phyloP scores from a whole-genome alignment of 257 asterid genomes.

The Nicotiana paniculata region DNA sequence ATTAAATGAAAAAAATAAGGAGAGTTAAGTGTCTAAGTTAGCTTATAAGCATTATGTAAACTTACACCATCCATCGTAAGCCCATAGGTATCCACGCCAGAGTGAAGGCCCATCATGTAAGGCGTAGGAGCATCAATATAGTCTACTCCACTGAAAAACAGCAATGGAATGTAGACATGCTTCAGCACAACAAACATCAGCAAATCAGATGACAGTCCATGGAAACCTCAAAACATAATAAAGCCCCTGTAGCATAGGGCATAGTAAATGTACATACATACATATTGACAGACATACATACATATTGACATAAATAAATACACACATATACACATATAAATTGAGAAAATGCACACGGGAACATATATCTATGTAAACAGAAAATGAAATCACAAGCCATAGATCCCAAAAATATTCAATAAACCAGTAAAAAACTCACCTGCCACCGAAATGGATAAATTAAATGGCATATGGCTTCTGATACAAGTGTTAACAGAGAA shows the following conservation, averaged over 20 bases:
- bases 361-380: background rate
- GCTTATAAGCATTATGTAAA: conserved; percentile 15
- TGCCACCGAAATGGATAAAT: conserved; percentile 99
- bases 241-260: conserved; percentile 13
- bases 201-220: conserved; percentile 41
- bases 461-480: conserved; percentile 96
- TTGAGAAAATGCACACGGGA: conserved; percentile 6
- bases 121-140: conserved; percentile 99
- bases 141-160: conserved; percentile 99
- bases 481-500: conserved; percentile 89
- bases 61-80: conserved; percentile 97
- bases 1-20: background rate
- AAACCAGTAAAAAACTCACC: conserved; percentile 35
- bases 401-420: background rate
- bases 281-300: background rate
- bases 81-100: conserved; percentile 90
- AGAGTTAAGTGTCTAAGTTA: background rate
- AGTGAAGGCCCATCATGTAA: conserved; percentile 99
- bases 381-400: background rate
- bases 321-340: conserved; percentile 12
- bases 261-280: conserved; percentile 2
- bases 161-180: conserved; percentile 99
- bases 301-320: background rate
- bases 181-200: conserved; percentile 66
- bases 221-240: conserved; percentile 21